Conservation (phyloP, 345 rosid genomes). For the Melastoma malabathricum region DNA sequence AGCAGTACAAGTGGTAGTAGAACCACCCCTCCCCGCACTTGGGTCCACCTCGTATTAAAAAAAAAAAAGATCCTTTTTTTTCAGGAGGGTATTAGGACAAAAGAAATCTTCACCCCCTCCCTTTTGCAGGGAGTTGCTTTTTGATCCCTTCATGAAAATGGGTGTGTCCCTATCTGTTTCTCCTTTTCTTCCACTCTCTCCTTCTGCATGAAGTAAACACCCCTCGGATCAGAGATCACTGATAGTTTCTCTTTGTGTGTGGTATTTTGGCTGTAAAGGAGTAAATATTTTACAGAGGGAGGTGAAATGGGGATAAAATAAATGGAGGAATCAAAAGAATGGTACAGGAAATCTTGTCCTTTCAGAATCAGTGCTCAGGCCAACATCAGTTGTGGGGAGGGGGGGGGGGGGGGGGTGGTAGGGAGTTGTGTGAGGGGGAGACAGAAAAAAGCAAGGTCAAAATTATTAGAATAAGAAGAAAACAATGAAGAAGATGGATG, state of each 20-base stretch:
- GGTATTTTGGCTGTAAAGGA: conserved; percentile 9
- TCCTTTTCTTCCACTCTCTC: conserved; percentile 35
- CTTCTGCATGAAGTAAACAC: conserved; percentile 56
- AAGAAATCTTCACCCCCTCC: too few relatives aligned
- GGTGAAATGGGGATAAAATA: conserved; percentile 10
- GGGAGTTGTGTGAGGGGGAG: not conserved
- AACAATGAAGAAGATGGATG: conserved; percentile 12
- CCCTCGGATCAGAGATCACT: conserved; percentile 10
- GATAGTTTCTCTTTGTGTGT: conserved; percentile 8
- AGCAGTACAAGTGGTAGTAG: too few relatives aligned
- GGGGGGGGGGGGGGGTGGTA: conserved; percentile 4
- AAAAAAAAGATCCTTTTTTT: too few relatives aligned
- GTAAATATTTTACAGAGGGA: not conserved
- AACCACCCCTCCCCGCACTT: too few relatives aligned
- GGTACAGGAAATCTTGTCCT: conserved; percentile 50
- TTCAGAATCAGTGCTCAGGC: conserved; percentile 26
- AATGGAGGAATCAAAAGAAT: conserved; percentile 9
- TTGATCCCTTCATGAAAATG: conserved; percentile 14
- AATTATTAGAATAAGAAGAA: conserved; percentile 6
- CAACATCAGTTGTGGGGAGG: conserved; percentile 18
- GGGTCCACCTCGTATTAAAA: too few relatives aligned
- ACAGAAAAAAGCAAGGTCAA: conserved; percentile 1
- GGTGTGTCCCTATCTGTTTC: conserved; percentile 24
- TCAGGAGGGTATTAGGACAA: too few relatives aligned
- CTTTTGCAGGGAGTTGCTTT: too few relatives aligned